Conservation (phyloP, 352 stramenopile genomes). For the Paralagenidium karlingii region DNA sequence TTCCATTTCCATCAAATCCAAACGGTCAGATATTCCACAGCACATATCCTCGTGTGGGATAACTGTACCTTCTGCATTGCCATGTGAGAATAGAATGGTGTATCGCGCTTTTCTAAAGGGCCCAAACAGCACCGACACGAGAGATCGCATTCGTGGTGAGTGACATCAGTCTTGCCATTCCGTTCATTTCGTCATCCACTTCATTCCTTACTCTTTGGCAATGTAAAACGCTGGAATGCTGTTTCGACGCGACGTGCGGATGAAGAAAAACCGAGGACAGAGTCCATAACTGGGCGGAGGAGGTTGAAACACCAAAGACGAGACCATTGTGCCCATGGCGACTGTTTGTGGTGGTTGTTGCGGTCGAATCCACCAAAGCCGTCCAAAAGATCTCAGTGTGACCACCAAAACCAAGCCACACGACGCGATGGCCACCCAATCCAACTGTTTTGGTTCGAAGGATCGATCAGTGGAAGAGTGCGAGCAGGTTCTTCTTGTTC, state of each 20-base stretch:
- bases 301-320: constrained; percentile 83
- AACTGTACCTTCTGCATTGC: constrained; percentile 87
- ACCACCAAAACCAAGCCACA: too few relatives aligned
- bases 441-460: constrained; percentile 1
- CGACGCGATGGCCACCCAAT: constrained; percentile 2
- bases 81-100: constrained; percentile 95
- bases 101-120: constrained; percentile 77
- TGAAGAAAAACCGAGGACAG: constrained; percentile 87
- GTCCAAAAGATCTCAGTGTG: not conserved
- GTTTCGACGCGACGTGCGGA: constrained; percentile 79
- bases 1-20: not conserved
- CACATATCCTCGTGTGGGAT: too few relatives aligned
- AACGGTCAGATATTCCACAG: not conserved
- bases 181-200: constrained; percentile 1
- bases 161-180: not conserved
- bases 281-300: constrained; percentile 59
- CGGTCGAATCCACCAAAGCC: not conserved
- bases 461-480: constrained; percentile 14
- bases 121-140: not conserved
- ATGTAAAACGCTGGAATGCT: constrained; percentile 94
- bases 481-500: too few relatives aligned
- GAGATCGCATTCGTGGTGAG: not conserved
- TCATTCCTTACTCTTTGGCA: constrained; percentile 74
- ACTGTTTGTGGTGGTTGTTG: constrained; percentile 28
- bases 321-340: constrained; percentile 72